These are phyloP conservation scores for Rhodotorula sp. DNA, from an alignment of 1,284 basidiomycete species.

Conservation along the genomic window DNA sequence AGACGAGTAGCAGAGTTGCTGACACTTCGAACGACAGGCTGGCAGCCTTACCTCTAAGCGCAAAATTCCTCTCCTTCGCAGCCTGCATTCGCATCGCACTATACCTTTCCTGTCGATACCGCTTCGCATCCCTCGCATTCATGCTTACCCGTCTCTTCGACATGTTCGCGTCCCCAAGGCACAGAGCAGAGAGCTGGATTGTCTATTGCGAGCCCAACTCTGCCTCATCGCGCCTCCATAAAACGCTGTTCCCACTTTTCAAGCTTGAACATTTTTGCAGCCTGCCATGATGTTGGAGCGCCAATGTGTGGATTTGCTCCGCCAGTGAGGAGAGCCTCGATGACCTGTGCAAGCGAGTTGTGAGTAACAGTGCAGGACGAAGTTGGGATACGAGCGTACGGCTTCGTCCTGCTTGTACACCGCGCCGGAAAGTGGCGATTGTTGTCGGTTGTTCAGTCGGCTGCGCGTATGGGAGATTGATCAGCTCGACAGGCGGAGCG, in stretches of 20 bases:
- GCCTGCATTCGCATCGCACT: background rate
- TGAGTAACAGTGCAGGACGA: background rate
- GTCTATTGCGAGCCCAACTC: background rate
- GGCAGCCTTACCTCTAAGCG: background rate
- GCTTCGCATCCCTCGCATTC: background rate
- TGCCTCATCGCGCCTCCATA: background rate
- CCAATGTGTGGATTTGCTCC: constrained; percentile 69
- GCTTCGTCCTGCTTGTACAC: constrained; percentile 69
- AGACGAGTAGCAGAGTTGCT: background rate
- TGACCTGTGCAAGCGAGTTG: constrained; percentile 52
- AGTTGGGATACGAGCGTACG: background rate
- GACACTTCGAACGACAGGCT: background rate
- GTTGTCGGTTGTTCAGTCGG: constrained; percentile 68
- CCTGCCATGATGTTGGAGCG: constrained; percentile 68
- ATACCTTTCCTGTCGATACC: background rate
- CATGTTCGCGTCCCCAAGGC: too few relatives aligned
- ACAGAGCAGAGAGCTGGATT: background rate
- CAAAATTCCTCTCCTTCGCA: too few relatives aligned
- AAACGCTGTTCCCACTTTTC: constrained; percentile 22
- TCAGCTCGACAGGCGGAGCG: too few relatives aligned
- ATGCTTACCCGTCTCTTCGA: background rate
- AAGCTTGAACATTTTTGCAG: constrained; percentile 50
- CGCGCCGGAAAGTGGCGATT: constrained; percentile 76
- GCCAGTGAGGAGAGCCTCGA: constrained; percentile 58
- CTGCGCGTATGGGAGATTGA: background rate